Evolutionary conservation across 495 filamentous ascomycete species (phyloP).

Genomic region (Coniosporium apollinis): DNA sequence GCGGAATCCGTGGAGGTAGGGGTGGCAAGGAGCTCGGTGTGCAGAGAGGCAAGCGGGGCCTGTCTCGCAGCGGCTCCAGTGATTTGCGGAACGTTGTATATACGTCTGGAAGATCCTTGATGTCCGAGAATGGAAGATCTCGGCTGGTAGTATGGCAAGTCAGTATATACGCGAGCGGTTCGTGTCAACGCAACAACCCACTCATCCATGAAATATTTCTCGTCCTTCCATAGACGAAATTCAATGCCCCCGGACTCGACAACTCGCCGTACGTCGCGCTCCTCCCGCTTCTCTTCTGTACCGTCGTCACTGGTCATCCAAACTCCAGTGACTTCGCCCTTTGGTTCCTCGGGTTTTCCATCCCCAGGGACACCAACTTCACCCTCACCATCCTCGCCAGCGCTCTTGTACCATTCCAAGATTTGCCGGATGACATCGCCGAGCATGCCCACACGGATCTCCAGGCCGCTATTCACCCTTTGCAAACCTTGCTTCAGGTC

Average conservation of each 20-base stretch:
- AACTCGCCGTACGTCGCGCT: constrained; percentile 31
- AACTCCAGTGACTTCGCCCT: constrained; percentile 35
- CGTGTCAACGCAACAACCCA: constrained; percentile 18
- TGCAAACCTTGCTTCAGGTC: constrained; percentile 42
- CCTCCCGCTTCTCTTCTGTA: constrained; percentile 45
- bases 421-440: constrained; percentile 36
- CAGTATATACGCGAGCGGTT: background rate
- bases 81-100: constrained; percentile 53
- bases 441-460: constrained; percentile 42
- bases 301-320: constrained; percentile 55
- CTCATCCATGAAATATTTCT: constrained; percentile 62
- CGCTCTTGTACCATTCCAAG: constrained; percentile 26
- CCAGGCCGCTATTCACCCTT: constrained; percentile 37
- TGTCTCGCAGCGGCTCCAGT: constrained; percentile 44
- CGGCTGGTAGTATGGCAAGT: constrained; percentile 25
- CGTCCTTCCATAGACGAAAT: constrained; percentile 46
- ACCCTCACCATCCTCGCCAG: background rate
- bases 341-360: constrained; percentile 11
- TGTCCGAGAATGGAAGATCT: constrained; percentile 32
- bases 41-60: constrained; percentile 34
- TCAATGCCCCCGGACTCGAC: constrained; percentile 32
- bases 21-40: constrained; percentile 33
- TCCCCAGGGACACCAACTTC: no score
- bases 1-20: constrained; percentile 34
- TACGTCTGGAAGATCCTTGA: constrained; percentile 42